Evolutionary conservation across 202 grass and related monocot species (phyloP), one percentile per base, ranked within the genome.

Genomic region (Saccharum hybrid): DNA sequence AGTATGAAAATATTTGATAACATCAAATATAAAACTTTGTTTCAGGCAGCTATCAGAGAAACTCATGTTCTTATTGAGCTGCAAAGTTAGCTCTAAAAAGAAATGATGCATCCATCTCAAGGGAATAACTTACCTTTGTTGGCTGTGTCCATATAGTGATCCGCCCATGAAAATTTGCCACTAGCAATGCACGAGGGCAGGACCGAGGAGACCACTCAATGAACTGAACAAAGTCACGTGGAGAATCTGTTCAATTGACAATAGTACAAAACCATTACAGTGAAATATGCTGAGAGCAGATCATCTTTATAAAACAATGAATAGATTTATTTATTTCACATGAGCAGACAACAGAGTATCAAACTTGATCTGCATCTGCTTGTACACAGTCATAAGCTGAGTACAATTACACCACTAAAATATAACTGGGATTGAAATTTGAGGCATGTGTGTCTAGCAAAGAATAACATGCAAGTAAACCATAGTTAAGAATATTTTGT

Each of bases 111-210:
- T 12, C 11, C 41, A 62, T 34, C 37, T 78, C 31, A 62, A 85
- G 37, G 30, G 61, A 73, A 76, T 66, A 75, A 71, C 80, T 82
- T 86, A 96, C 93, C 80, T 94, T 92, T 80, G 75, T 89, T 88
- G 91, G 91, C 57, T 99, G 96, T 90, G 96, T 99, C 93, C 96
- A 96, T 86, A 99, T 94, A 65, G 91, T 99, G 77, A 99, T 94
- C 78, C 93, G 81, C 39, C 96, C 96, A 86, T 99, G 96, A 83
- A 96, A 99, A 91, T 96, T 99, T 71, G 91, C 96, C 73, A 99
- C 96, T 77, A 99, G 60, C 65, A 99, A 77, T 86, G 93, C 91
- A 84, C 91, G 91, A 88, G 89, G 91, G 63, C 91, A 99, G 62
- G 93, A 94, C 30, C 86, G 79, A 86, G 96, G 96, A 76, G 96